Evolutionary conservation across 2,329 filamentous ascomycete species (phyloP), one percentile per base, ranked within the genome.

Genomic region (Colletotrichum navitas): DNA sequence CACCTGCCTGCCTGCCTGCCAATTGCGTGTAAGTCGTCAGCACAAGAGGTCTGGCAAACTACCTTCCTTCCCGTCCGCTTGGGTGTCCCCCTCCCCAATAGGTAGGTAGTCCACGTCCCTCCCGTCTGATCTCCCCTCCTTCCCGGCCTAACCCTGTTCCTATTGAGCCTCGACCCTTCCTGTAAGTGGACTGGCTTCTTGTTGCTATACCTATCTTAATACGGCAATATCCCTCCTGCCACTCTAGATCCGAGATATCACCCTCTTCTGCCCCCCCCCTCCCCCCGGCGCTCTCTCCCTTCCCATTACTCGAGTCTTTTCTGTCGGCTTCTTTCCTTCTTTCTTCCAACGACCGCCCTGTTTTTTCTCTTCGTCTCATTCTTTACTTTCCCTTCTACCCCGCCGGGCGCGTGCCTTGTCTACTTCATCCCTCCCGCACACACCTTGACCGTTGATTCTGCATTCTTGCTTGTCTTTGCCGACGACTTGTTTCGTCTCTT

Each of bases 301-400:
- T 54, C 29, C 52, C 64, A 39, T 58, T 71, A 36, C 43, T 49
- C 43, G n/a, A 36, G 64, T 51, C 58, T 68, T 64, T 49, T 56
- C 58, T 68, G 29, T 45, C 26, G 59, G 68, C 52, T 63, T 68
- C 63, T 68, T 71, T 63, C 51, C 36, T 67, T 68, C 58, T 71
- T 65, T 45, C 56, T 61, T 26, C 56, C 55, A 39, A 58, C 36
- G 49, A 18, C 34, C 26, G 12, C 49, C 68, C 52, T 59, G 61
- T 39, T 59, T 52, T 34, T 59, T 51, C 45, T 41, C n/a, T 55
- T 49, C n/a, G 18, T 47, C 49, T 18, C 59, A n/a, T 66, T 39
- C 45, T 43, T 55, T 18, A 36, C 32, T 29, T 52, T 56, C 34
- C 49, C 12, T 26, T 43, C 56, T 51, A 49, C 43, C 51, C 64